These are phyloP conservation scores for Pichia paraexigua DNA, from an alignment of 805 yeast genomes.

Conservation along the genomic window DNA sequence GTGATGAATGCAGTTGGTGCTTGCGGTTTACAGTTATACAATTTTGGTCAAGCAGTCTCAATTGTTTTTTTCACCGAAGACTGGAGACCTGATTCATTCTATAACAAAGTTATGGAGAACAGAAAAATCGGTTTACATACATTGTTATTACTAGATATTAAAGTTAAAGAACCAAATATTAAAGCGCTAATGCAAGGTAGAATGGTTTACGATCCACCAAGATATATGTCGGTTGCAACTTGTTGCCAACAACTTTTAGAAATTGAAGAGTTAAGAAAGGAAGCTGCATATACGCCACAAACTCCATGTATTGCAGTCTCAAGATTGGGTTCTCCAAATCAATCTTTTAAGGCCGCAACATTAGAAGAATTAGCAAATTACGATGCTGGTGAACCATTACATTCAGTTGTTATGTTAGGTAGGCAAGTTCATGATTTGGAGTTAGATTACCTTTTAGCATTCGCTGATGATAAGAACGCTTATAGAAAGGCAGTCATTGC, in stretches of 20 bases:
- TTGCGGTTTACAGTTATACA: slow-evolving; percentile 90
- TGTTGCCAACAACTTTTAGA: slow-evolving; percentile 86
- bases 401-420: slow-evolving; percentile 84
- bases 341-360: slow-evolving; percentile 78
- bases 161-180: slow-evolving; percentile 93
- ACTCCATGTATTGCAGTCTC: slow-evolving; percentile 95
- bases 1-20: slow-evolving; percentile 99
- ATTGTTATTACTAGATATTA: slow-evolving; percentile 77
- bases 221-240: slow-evolving; percentile 88
- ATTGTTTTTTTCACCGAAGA: slow-evolving; percentile 89
- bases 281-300: slow-evolving; percentile 70
- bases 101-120: slow-evolving; percentile 81
- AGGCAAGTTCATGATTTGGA: slow-evolving; percentile 92
- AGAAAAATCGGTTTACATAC: slow-evolving; percentile 89
- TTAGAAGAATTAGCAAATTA: slow-evolving; percentile 67
- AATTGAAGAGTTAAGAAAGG: slow-evolving; percentile 70
- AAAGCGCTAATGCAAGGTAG: slow-evolving; percentile 93
- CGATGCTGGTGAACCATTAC: slow-evolving; percentile 92
- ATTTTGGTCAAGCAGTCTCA: slow-evolving; percentile 96
- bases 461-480: slow-evolving; percentile 51
- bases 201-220: slow-evolving; percentile 89
- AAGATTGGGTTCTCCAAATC: slow-evolving; percentile 81
- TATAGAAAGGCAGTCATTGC: slow-evolving; percentile 39
- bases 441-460: slow-evolving; percentile 73
- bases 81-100: slow-evolving; percentile 97